Percentiles rank a stretch among this genome's conserved stretches.
Conservation (phyloP, 192 early-diverging fungal genomes). For the Backusella circina region DNA sequence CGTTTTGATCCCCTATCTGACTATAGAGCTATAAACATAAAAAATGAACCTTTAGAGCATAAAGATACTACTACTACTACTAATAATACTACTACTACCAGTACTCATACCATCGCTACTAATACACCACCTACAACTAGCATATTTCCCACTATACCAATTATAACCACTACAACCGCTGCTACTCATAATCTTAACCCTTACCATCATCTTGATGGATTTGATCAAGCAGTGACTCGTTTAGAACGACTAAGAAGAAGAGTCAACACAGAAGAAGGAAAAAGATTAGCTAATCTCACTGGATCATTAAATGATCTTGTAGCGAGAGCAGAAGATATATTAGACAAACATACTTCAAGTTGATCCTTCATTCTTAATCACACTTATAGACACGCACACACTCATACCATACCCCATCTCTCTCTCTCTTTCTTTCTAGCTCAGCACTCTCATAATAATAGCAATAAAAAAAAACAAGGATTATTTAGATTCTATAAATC, state of each 20-base stretch:
- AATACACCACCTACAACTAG: not conserved
- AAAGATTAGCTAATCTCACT: not conserved
- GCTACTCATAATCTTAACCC: not conserved
- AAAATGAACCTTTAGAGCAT: not conserved
- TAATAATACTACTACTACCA: not conserved
- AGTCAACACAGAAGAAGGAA: not conserved
- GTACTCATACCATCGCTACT: not conserved
- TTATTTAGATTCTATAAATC: not conserved
- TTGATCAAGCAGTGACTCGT: constrained; percentile 3
- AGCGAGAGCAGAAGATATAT: constrained; percentile 10
- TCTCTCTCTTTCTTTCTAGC: not conserved
- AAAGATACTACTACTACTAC: not conserved
- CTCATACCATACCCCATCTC: not conserved
- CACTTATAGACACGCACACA: not conserved
- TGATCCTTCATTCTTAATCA: not conserved
- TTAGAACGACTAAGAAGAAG: constrained; percentile 7
- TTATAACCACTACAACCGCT: not conserved
- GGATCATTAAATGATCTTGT: constrained; percentile 2
- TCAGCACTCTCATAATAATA: not conserved
- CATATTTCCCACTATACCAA: not conserved
- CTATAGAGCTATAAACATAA: constrained; percentile 4
- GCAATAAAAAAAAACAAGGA: not conserved
- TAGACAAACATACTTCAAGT: not conserved
- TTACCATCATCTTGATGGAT: not conserved
- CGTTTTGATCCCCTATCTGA: constrained; percentile 19